Percentiles rank a stretch among this genome's conserved stretches.
phyloP scores from a whole-genome alignment of 2,329 filamentous ascomycete genomes.

The Epichloe coenophiala region DNA sequence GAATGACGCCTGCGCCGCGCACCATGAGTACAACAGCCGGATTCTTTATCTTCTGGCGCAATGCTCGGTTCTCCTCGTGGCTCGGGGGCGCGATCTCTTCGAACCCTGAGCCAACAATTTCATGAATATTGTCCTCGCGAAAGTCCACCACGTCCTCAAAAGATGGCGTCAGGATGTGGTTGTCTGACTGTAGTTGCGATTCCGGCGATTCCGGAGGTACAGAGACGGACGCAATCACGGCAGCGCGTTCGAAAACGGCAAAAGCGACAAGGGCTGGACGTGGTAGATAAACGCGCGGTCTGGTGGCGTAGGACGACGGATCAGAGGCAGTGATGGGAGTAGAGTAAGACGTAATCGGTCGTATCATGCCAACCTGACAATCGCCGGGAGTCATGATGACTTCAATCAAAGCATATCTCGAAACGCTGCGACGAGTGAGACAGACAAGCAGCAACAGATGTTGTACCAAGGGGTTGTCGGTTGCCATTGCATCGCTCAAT shows the following conservation, averaged over 20 bases:
- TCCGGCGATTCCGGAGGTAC: conserved; percentile 57
- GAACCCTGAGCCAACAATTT: conserved; percentile 49
- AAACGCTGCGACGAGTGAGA: conserved; percentile 35
- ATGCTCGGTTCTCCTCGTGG: conserved; percentile 34
- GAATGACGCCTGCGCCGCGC: conserved; percentile 47
- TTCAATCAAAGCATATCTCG: conserved; percentile 66
- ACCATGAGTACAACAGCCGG: conserved; percentile 49
- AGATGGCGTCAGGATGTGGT: conserved; percentile 45
- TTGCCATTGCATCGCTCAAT: conserved; percentile 34
- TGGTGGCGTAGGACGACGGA: conserved; percentile 18
- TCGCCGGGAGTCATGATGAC: conserved; percentile 43
- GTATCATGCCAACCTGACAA: conserved; percentile 49
- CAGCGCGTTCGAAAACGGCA: conserved; percentile 63
- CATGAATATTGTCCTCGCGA: conserved; percentile 47
- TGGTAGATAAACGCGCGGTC: conserved; percentile 63
- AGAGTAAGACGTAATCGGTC: conserved; percentile 53
- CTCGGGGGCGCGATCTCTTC: conserved; percentile 37
- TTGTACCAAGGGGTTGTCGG: conserved; percentile 37
- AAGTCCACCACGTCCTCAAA: conserved; percentile 87
- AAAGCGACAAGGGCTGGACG: conserved; percentile 70
- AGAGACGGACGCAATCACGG: conserved; percentile 63
- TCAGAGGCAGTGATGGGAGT: conserved; percentile 31
- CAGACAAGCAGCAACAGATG: conserved; percentile 50
- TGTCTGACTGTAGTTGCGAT: conserved; percentile 58
- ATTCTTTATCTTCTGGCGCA: conserved; percentile 44